Percentiles rank a stretch among this genome's conserved stretches.
Evolutionary conservation across 2,329 filamentous ascomycete species (phyloP).

Genomic region (Tolypocladium tundrense): DNA sequence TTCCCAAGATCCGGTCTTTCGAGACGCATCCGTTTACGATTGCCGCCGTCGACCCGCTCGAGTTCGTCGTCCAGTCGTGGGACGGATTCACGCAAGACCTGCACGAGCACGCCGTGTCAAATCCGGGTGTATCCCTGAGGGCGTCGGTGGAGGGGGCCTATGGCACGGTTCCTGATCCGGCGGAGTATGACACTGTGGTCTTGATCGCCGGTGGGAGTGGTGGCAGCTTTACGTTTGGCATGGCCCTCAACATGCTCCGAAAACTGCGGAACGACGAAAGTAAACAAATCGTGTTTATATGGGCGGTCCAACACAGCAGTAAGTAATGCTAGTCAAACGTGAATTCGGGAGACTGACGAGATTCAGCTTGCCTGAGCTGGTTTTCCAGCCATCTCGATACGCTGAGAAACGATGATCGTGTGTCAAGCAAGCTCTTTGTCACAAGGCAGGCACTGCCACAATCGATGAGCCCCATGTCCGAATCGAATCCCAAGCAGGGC

Average conservation of each 20-base stretch:
- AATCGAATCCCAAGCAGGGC: neutral
- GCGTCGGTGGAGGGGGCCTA: conserved; percentile 50
- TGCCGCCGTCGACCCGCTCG: conserved; percentile 37
- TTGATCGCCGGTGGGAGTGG: conserved; percentile 52
- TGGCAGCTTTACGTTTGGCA: conserved; percentile 42
- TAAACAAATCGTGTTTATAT: conserved; percentile 26
- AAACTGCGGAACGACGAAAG: conserved; percentile 9
- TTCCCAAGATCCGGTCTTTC: conserved; percentile 43
- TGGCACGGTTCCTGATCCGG: conserved; percentile 41
- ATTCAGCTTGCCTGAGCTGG: conserved; percentile 25
- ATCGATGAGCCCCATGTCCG: neutral
- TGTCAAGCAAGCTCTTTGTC: conserved; percentile 23
- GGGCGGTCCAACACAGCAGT: conserved; percentile 27
- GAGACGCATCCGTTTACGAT: conserved; percentile 59
- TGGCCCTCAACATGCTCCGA: conserved; percentile 24
- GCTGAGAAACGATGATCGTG: conserved; percentile 17
- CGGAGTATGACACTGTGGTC: conserved; percentile 44
- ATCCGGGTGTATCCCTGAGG: conserved; percentile 37
- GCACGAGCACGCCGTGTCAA: conserved; percentile 36
- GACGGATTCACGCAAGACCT: conserved; percentile 49
- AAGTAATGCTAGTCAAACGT: conserved; percentile 6
- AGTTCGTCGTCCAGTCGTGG: conserved; percentile 48
- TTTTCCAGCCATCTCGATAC: conserved; percentile 23
- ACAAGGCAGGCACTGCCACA: conserved; percentile 13
- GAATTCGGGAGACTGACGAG: neutral